phyloP scores from a whole-genome alignment of 495 filamentous ascomycete species.

The Daldinia caldariorum region DNA sequence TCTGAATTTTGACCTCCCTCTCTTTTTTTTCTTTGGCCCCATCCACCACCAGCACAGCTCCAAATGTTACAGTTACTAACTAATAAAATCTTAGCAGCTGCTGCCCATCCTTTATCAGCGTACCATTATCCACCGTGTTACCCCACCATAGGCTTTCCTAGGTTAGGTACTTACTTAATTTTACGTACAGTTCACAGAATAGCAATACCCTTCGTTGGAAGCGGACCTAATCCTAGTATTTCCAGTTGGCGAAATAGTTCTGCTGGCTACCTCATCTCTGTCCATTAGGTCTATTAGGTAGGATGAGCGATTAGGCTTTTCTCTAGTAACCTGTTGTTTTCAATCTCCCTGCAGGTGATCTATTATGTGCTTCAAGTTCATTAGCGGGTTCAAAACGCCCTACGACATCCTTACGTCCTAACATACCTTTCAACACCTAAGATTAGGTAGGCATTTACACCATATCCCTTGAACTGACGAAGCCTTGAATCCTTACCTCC shows the following conservation, averaged over 20 bases:
- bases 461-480: not conserved
- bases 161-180: conserved; percentile 1
- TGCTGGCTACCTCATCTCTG: not conserved
- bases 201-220: not conserved
- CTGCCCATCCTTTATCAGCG: conserved; percentile 1
- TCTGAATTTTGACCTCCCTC: not conserved
- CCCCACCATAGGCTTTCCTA: conserved; percentile 15
- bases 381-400: not conserved
- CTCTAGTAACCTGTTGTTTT: not conserved
- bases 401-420: not conserved
- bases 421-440: too few species aligned
- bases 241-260: not conserved
- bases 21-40: conserved; percentile 1
- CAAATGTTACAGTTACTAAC: conserved; percentile 24
- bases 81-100: conserved; percentile 28
- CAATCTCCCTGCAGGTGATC: not conserved
- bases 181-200: conserved; percentile 14
- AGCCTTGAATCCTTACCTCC: not conserved
- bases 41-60: conserved; percentile 1
- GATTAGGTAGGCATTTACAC: not conserved
- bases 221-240: not conserved
- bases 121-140: conserved; percentile 16
- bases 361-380: not conserved
- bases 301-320: not conserved
- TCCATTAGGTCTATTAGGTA: not conserved